Evolutionary conservation across 768 basidiomycete genomes (phyloP).

Genomic region (Rhizopogon rudus): DNA sequence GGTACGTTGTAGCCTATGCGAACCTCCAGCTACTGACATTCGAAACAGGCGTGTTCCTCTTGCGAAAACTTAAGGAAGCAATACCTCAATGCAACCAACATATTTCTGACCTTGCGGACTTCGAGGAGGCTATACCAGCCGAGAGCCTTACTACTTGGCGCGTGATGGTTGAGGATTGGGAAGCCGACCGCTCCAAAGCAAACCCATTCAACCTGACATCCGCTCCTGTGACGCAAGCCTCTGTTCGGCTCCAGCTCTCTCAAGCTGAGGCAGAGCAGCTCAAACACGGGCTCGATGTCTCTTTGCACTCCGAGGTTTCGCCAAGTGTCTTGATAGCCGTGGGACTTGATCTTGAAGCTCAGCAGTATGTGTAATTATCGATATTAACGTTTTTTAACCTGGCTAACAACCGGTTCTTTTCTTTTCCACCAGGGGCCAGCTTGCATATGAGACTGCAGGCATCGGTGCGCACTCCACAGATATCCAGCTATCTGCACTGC

Average conservation of each 20-base stretch:
- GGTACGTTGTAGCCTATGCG: not conserved
- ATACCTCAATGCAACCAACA: not conserved
- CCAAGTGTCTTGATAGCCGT: constrained; percentile 8
- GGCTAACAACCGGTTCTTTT: too few species aligned
- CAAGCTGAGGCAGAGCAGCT: constrained; percentile 8
- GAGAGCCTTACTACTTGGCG: not conserved
- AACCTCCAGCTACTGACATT: not conserved
- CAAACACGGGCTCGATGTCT: not conserved
- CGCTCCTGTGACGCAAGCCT: constrained; percentile 6
- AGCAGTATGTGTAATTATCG: constrained; percentile 12
- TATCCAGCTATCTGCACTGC: not conserved
- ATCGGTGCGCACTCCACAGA: not conserved
- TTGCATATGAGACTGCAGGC: not conserved
- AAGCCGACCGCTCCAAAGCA: not conserved
- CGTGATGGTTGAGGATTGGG: constrained; percentile 3
- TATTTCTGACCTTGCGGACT: not conserved
- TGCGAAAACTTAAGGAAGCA: not conserved
- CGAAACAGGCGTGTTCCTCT: not conserved
- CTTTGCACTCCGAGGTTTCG: constrained; percentile 10
- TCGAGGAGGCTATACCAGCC: not conserved
- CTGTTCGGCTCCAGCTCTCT: constrained; percentile 7
- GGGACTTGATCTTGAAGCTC: constrained; percentile 15
- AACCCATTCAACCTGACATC: constrained; percentile 8
- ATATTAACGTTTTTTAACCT: too few species aligned
- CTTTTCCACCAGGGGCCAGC: not conserved